Percentiles rank a stretch among this genome's conserved stretches.
Conservation (phyloP, 2,329 filamentous ascomycete species). For the Talaromyces sp. region DNA sequence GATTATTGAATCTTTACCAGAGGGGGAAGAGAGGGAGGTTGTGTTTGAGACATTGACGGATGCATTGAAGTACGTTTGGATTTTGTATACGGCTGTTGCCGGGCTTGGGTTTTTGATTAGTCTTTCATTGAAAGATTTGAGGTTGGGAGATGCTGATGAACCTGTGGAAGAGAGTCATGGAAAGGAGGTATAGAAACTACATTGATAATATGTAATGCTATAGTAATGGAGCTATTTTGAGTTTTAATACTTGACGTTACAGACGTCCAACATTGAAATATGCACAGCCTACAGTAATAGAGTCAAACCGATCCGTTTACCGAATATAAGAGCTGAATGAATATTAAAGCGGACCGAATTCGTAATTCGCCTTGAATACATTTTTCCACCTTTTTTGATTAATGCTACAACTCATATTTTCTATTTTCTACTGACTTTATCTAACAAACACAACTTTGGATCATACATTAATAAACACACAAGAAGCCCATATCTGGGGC, state of each 20-base stretch:
- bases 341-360: too few species aligned
- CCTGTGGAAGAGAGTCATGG: background rate
- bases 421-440: too few species aligned
- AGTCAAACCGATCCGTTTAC: too few species aligned
- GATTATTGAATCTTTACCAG: conserved; percentile 31
- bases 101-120: conserved; percentile 39
- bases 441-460: too few species aligned
- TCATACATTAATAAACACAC: too few species aligned
- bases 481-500: too few species aligned
- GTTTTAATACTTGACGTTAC: background rate
- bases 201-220: background rate
- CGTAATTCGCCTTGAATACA: too few species aligned
- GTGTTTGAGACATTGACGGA: conserved; percentile 44
- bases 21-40: conserved; percentile 22
- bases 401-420: too few species aligned
- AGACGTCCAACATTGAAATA: too few species aligned
- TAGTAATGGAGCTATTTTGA: background rate
- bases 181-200: background rate
- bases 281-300: too few species aligned
- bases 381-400: too few species aligned
- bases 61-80: conserved; percentile 49
- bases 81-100: conserved; percentile 44
- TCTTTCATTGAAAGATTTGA: conserved; percentile 36
- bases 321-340: background rate
- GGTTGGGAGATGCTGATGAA: conserved; percentile 30